Conservation (phyloP, 2,329 filamentous ascomycete species). For the Diplodia seriata region DNA sequence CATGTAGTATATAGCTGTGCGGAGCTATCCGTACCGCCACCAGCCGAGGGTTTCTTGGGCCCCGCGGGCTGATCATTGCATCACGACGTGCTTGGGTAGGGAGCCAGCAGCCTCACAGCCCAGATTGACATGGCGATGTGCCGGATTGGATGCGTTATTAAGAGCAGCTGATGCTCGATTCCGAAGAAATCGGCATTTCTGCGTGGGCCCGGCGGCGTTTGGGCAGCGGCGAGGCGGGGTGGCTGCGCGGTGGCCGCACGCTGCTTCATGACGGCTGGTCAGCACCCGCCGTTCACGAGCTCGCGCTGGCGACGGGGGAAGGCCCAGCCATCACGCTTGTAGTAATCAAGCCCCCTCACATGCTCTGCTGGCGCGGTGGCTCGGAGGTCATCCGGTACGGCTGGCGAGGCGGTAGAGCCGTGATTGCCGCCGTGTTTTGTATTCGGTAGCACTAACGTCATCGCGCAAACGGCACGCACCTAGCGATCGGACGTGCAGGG, state of each 20-base stretch:
- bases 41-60: constrained; percentile 10
- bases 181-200: constrained; percentile 13
- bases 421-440: constrained; percentile 30
- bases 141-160: background rate
- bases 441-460: constrained; percentile 15
- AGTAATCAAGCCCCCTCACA: constrained; percentile 17
- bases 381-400: constrained; percentile 13
- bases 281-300: constrained; percentile 3
- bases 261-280: constrained; percentile 7
- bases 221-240: constrained; percentile 1
- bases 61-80: constrained; percentile 22
- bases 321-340: constrained; percentile 17
- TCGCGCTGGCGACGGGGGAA: background rate
- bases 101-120: background rate
- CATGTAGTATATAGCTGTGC: constrained; percentile 8
- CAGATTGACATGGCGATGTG: background rate
- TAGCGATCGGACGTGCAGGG: constrained; percentile 25
- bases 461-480: constrained; percentile 22
- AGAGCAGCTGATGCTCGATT: constrained; percentile 16
- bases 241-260: constrained; percentile 2
- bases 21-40: constrained; percentile 16
- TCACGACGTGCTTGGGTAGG: constrained; percentile 12
- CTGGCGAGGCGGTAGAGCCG: constrained; percentile 23
- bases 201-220: constrained; percentile 2
- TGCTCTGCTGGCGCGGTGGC: constrained; percentile 1